phyloP scores from a whole-genome alignment of 2,329 filamentous ascomycete species.

The Talaromyces funiculosus region DNA sequence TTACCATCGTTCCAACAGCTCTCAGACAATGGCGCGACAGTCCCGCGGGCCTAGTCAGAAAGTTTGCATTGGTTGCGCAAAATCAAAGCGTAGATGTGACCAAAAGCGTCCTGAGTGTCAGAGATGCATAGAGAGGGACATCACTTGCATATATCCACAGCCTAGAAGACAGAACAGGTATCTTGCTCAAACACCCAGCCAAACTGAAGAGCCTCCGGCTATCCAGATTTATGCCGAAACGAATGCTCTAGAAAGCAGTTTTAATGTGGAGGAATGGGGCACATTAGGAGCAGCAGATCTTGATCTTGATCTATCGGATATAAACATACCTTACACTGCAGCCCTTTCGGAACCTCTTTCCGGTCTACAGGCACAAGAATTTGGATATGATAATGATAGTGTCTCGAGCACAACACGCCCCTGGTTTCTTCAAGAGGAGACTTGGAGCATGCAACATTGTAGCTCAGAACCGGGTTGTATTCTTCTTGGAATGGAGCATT shows the following conservation, averaged over 20 bases:
- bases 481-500: not conserved
- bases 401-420: not conserved
- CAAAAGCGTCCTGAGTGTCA: not conserved
- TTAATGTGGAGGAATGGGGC: not conserved
- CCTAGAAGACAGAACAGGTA: not conserved
- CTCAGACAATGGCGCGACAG: not conserved
- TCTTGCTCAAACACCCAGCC: not conserved
- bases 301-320: not conserved
- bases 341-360: not conserved
- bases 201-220: not conserved
- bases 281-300: not conserved
- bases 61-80: not conserved
- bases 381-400: not conserved
- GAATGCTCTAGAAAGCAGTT: not conserved
- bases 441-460: not conserved
- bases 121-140: not conserved
- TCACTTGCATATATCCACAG: not conserved
- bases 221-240: not conserved
- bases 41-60: not conserved
- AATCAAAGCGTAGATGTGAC: not conserved
- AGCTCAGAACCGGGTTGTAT: not conserved
- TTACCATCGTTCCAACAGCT: not conserved
- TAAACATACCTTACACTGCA: not conserved
- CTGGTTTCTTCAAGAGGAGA: not conserved
- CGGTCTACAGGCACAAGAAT: not conserved